These are phyloP conservation scores for Wickerhamiella kurtzmanii DNA, from an alignment of 805 yeast genomes.

Conservation along the genomic window DNA sequence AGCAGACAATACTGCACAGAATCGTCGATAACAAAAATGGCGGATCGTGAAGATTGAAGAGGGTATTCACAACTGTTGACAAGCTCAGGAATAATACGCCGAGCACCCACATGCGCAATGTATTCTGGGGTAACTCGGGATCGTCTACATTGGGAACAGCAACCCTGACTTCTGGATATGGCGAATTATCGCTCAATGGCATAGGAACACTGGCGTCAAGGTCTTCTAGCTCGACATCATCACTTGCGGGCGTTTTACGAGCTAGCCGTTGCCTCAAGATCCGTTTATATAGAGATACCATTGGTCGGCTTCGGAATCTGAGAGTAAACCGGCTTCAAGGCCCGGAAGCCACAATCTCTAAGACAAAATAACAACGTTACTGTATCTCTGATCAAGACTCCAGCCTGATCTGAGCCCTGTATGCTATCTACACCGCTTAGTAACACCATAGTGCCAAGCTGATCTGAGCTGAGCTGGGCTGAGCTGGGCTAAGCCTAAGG, in stretches of 20 bases:
- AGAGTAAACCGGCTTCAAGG: too few species aligned
- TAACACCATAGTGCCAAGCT: too few species aligned
- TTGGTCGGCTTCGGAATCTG: background rate
- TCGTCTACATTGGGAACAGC: conserved; percentile 50
- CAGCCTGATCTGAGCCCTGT: too few species aligned
- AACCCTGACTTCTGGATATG: conserved; percentile 55
- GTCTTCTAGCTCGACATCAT: background rate
- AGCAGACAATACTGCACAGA: conserved; percentile 48
- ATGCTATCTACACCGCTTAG: too few species aligned
- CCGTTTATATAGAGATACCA: background rate
- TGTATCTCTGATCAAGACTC: too few species aligned
- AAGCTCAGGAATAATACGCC: conserved; percentile 41
- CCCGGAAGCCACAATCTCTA: too few species aligned
- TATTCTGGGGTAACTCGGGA: conserved; percentile 35
- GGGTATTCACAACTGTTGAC: conserved; percentile 46
- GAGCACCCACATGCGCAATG: conserved; percentile 43
- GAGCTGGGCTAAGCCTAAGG: too few species aligned
- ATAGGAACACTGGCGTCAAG: background rate
- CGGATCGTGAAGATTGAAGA: conserved; percentile 49
- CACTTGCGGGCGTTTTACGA: background rate
- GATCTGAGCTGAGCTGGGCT: too few species aligned
- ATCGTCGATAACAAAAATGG: conserved; percentile 37
- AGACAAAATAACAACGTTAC: too few species aligned
- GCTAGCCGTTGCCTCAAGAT: background rate
- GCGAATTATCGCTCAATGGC: conserved; percentile 29